A percentile compares a stretch with the other conserved stretches of the same genome.
These are phyloP conservation scores for Colletotrichum spaethianum DNA, from an alignment of 2,329 filamentous ascomycete genomes.

Conservation along the genomic window DNA sequence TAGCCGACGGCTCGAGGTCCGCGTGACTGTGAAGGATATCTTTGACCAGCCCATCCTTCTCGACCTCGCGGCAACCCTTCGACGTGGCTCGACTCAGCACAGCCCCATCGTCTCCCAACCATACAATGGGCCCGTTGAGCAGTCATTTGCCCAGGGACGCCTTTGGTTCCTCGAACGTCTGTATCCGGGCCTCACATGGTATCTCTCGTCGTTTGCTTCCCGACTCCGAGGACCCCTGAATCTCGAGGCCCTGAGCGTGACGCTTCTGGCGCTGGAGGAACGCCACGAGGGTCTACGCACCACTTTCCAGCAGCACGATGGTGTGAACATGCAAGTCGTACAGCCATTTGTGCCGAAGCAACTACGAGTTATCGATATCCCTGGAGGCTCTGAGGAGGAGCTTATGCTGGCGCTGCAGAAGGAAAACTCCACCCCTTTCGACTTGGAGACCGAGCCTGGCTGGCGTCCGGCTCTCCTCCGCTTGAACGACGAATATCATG, in stretches of 20 bases:
- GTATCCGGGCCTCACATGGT: conserved; percentile 41
- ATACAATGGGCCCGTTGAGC: conserved; percentile 40
- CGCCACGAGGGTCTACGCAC: conserved; percentile 44
- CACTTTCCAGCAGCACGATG: conserved; percentile 33
- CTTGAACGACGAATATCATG: background rate
- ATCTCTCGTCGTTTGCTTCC: conserved; percentile 40
- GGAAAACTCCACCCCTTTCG: conserved; percentile 1
- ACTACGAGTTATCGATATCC: background rate
- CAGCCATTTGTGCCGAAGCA: conserved; percentile 11
- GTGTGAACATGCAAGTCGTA: conserved; percentile 18
- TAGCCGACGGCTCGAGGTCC: conserved; percentile 22
- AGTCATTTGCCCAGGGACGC: conserved; percentile 45
- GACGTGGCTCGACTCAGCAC: conserved; percentile 8
- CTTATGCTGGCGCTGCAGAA: background rate
- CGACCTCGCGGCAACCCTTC: conserved; percentile 7
- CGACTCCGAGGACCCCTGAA: conserved; percentile 39
- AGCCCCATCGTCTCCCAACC: background rate
- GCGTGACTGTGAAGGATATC: conserved; percentile 30
- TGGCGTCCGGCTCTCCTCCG: conserved; percentile 38
- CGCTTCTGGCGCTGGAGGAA: conserved; percentile 40
- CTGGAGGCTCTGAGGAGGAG: background rate
- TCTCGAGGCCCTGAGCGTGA: conserved; percentile 30
- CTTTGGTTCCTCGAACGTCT: conserved; percentile 46
- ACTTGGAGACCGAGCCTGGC: conserved; percentile 3
- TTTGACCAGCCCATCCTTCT: conserved; percentile 26